Base-by-base conservation (phyloP, 257 asterid species). In the Solanum ahanhuiri region DNA sequence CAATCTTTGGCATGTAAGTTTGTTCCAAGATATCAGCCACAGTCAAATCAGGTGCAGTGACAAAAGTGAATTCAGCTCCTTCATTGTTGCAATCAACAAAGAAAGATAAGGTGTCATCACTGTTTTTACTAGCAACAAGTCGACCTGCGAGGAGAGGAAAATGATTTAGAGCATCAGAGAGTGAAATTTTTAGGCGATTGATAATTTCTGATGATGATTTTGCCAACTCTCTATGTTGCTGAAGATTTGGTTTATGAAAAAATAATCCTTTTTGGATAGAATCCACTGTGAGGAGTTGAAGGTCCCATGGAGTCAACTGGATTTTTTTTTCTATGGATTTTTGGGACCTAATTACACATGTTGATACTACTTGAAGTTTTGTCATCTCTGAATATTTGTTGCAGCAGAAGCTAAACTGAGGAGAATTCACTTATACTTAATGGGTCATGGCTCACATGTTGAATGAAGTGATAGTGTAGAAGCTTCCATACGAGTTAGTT, bases 61-160 rank as follows among this genome's bases (percentile, higher is more conserved):
- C 94, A n/a, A 91, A 90, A 6, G 82, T 81, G 11, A 93, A 92
- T 31, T 86, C 86, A 0, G 64, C 93, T 28, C 97, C 94, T 0
- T 86, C 85, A 37, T 88, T 87, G 69, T 73, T 92, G 88, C 95
- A 93, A 39, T 90, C 86, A 28, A 92, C 20, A 81, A 82, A 92
- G 85, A 87, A 86, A 41, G 84, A 72, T 0, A 23, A 4, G 1
- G 91, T 85, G 31, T 70, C 73, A 10, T 93, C 90, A 2, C 25
- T 14, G 41, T 87, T 70, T 35, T 48, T 81, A n/a, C 12, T 18
- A 18, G 88, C 34, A 51, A 86, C 88, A 12, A 93, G 58, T 77
- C 94, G 95, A 69, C 96, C 98, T 8, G 92, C 91, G 43, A 93
- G 92, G 1, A 91, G 94, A 33, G 95, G 92, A 25, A 92, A 94